Evolutionary conservation across 495 filamentous ascomycete genomes (phyloP), one percentile per base, ranked within the genome.

Genomic region (Talaromyces wortmannii): DNA sequence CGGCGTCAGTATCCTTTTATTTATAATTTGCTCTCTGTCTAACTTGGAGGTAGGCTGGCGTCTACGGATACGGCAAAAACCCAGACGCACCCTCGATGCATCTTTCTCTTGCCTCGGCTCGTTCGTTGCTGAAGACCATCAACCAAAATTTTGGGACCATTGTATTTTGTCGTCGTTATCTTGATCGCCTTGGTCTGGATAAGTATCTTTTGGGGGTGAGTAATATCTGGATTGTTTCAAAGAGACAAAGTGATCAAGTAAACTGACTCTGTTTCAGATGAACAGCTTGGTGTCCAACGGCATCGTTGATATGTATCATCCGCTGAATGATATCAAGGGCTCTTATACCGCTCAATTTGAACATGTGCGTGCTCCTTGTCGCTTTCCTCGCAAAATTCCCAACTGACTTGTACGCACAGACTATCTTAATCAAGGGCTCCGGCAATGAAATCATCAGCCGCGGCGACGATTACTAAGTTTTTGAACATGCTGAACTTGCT

Each of bases 71-170:
- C 57, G 81, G 81, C 32, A 79, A 73, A 57, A 63, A 72, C 45
- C 69, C 67, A 13, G 66, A 77, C 60, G 81, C 78, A 36, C 79
- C 81, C 0, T 63, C 60, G 44, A 70, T 78, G 16, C 68, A 70
- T 13, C 68, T 81, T 51, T 70, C 72, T 51, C 74, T 85, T 31
- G 73, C 81, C 6, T 77, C 75, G 2, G 83, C 83, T n/a, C 76
- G 78, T 65, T 78, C 72, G 48, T 66, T 86, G 10, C 65, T 81
- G 62, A 81, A 78, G 59, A 80, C 73, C 4, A 85, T 87, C 58
- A 79, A 79, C 16, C 81, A 83, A 52, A 85, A 86, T 55, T 87
- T 87, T 56, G 82, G 81, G 13, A 78, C 82, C 2, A 62, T 87
- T 52, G 80, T 82, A 7, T 87, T 83, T 56, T 83, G 76, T 55